These are phyloP conservation scores for Microsporum audouinii DNA, from an alignment of 2,329 filamentous ascomycete genomes.

Conservation along the genomic window DNA sequence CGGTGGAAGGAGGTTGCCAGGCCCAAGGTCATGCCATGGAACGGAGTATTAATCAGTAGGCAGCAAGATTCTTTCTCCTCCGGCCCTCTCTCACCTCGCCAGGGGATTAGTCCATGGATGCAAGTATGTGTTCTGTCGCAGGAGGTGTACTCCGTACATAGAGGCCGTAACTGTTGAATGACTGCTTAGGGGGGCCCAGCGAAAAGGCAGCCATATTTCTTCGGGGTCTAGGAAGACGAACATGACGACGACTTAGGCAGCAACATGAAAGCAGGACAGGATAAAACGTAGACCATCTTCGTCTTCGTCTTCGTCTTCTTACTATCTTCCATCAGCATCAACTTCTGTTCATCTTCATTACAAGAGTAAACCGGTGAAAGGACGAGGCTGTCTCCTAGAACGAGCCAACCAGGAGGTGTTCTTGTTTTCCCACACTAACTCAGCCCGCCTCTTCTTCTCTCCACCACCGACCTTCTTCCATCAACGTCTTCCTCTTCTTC, in stretches of 20 bases:
- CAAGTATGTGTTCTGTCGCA: too few species aligned
- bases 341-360: not conserved
- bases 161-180: too few species aligned
- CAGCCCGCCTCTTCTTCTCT: not conserved
- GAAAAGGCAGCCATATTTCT: not conserved
- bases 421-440: constrained; percentile 8
- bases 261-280: not conserved
- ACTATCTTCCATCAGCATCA: not conserved
- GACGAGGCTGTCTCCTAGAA: not conserved
- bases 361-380: not conserved
- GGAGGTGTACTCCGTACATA: too few species aligned
- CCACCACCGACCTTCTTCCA: not conserved
- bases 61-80: too few species aligned
- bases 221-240: not conserved
- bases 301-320: not conserved
- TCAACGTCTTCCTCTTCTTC: not conserved
- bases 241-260: not conserved
- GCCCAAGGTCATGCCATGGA: too few species aligned
- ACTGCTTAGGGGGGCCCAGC: too few species aligned
- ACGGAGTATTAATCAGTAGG: too few species aligned
- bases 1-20: too few species aligned
- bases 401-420: constrained; percentile 2
- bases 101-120: too few species aligned
- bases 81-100: too few species aligned
- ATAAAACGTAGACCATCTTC: not conserved